Evolutionary conservation across 176 grass and related monocot genomes (phyloP).

Genomic region (Alloteropsis semialata): DNA sequence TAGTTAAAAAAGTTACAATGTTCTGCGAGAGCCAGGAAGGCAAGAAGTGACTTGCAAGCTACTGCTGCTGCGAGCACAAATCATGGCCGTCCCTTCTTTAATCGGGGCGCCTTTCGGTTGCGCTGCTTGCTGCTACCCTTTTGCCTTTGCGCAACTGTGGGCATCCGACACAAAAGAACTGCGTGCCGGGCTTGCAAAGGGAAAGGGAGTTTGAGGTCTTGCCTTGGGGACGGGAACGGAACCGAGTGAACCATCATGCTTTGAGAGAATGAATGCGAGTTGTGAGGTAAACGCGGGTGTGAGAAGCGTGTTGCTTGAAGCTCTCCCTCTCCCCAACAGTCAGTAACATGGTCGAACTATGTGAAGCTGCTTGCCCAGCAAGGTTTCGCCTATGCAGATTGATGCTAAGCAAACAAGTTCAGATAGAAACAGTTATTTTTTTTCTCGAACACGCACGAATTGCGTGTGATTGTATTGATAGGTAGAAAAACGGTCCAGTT

Average conservation of each 20-base stretch:
- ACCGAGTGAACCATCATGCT: neutral
- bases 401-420: neutral
- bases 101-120: constrained; percentile 21
- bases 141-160: neutral
- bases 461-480: too few species aligned
- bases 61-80: constrained; percentile 6
- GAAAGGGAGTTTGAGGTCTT: neutral
- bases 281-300: neutral
- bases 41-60: constrained; percentile 34
- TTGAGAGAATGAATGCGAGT: neutral
- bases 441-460: too few species aligned
- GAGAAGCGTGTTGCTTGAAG: neutral
- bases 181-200: constrained; percentile 1
- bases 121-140: constrained; percentile 4
- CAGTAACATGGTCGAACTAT: neutral
- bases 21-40: neutral
- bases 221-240: neutral
- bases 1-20: neutral
- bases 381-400: neutral
- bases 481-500: too few species aligned
- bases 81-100: constrained; percentile 12
- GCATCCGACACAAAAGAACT: constrained; percentile 7
- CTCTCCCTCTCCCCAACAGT: neutral
- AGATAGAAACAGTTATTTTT: too few species aligned
- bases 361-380: neutral